These are phyloP conservation scores for Saksenaea oblongispora DNA, from an alignment of 371 early-diverging fungal genomes.

Conservation along the genomic window DNA sequence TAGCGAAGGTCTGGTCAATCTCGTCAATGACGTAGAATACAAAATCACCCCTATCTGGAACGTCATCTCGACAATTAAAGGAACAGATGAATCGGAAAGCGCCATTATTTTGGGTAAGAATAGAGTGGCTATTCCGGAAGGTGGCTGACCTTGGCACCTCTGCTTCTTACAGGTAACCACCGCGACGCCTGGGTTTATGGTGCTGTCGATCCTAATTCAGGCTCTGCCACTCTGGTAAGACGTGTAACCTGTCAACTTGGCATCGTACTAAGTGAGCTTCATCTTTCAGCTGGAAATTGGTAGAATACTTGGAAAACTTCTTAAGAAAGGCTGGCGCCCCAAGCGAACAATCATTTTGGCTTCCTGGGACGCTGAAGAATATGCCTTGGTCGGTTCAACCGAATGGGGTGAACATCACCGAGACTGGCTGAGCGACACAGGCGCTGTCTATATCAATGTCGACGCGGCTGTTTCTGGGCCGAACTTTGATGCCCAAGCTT, in stretches of 20 bases:
- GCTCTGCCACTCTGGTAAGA: slow-evolving; percentile 58
- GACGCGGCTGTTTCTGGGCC: slow-evolving; percentile 49
- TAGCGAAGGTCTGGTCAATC: slow-evolving; percentile 46
- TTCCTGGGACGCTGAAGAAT: slow-evolving; percentile 69
- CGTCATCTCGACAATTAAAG: slow-evolving; percentile 61
- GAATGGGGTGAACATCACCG: slow-evolving; percentile 65
- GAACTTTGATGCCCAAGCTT: slow-evolving; percentile 45
- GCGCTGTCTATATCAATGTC: slow-evolving; percentile 56
- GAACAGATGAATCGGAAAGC: slow-evolving; percentile 56
- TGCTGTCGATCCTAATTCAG: slow-evolving; percentile 70
- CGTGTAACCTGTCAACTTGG: background rate
- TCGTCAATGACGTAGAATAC: slow-evolving; percentile 58
- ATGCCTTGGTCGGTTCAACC: slow-evolving; percentile 59
- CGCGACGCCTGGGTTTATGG: slow-evolving; percentile 72
- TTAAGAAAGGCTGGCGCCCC: slow-evolving; percentile 60
- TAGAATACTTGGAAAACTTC: slow-evolving; percentile 49
- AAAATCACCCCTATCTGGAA: slow-evolving; percentile 66
- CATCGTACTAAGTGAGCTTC: background rate
- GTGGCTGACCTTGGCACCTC: background rate
- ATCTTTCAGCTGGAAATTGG: slow-evolving; percentile 44
- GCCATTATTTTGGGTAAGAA: slow-evolving; percentile 54
- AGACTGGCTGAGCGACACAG: slow-evolving; percentile 53
- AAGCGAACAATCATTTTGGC: slow-evolving; percentile 59
- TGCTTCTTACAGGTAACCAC: slow-evolving; percentile 48
- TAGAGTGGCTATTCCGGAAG: background rate